phyloP scores from a whole-genome alignment of 1,139 yeast species.

The Magnusiomyces paraingens region DNA sequence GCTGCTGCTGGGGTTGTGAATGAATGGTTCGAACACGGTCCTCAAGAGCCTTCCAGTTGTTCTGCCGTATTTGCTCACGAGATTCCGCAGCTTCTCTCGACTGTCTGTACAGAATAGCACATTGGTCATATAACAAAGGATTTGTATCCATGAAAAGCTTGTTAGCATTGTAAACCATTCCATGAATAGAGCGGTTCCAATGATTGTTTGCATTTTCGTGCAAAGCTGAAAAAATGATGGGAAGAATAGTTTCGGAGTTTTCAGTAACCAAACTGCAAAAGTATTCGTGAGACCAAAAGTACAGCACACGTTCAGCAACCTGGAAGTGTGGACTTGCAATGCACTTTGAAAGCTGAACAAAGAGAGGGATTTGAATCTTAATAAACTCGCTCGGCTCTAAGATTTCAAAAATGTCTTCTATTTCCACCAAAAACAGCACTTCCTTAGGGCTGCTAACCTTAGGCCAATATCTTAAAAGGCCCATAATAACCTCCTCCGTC shows the following conservation, averaged over 20 bases:
- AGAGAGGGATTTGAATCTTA: slow-evolving; percentile 87
- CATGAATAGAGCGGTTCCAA: slow-evolving; percentile 93
- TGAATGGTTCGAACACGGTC: slow-evolving; percentile 39
- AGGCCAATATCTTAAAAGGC: slow-evolving; percentile 93
- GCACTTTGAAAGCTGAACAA: slow-evolving; percentile 90
- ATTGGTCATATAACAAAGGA: slow-evolving; percentile 85
- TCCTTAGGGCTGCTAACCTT: slow-evolving; percentile 93
- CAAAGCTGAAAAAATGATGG: slow-evolving; percentile 83
- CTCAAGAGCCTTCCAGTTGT: slow-evolving; percentile 72
- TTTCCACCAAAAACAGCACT: slow-evolving; percentile 89
- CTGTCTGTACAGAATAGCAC: slow-evolving; percentile 79
- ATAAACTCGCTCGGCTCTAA: slow-evolving; percentile 91
- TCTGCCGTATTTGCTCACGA: slow-evolving; percentile 52
- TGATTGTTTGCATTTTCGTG: slow-evolving; percentile 61
- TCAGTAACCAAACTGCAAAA: slow-evolving; percentile 86
- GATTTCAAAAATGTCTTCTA: slow-evolving; percentile 94
- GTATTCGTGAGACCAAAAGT: slow-evolving; percentile 93
- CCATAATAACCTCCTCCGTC: slow-evolving; percentile 94
- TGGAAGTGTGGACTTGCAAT: slow-evolving; percentile 95
- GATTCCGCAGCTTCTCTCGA: slow-evolving; percentile 59
- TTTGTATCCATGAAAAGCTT: slow-evolving; percentile 92
- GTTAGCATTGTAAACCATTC: slow-evolving; percentile 83
- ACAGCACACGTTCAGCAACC: slow-evolving; percentile 90
- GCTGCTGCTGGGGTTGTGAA: neutral
- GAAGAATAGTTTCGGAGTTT: slow-evolving; percentile 81